Evolutionary conservation across 2,329 filamentous ascomycete genomes (phyloP), one percentile per base, ranked within the genome.

Genomic region (Fusarium devonianum): DNA sequence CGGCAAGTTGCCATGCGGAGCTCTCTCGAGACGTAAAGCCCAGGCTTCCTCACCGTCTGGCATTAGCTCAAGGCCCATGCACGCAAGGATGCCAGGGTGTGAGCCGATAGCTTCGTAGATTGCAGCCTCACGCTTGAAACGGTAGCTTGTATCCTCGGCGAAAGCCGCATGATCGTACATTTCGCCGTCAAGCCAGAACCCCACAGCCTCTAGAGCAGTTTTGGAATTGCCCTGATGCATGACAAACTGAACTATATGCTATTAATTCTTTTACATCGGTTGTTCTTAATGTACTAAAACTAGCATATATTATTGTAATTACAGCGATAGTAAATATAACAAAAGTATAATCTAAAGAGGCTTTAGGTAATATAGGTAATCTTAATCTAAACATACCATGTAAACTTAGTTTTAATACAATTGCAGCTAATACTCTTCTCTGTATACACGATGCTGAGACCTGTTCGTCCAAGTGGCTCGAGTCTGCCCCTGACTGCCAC

Each of bases 401-500:
- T n/a, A n/a, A n/a, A n/a, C n/a, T n/a, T n/a, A n/a, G n/a, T n/a
- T n/a, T n/a, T n/a, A n/a, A n/a, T n/a, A n/a, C n/a, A n/a, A n/a
- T n/a, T n/a, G n/a, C n/a, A n/a, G n/a, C n/a, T n/a, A n/a, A n/a
- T n/a, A n/a, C n/a, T n/a, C n/a, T 47, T 47, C 5, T 47, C 43
- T 10, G 43, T 18, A 35, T 47, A 47, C 5, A 40, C 21, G 11
- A 40, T 40, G 29, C 43, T 47, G 35, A 47, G 43, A 22, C 13
- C 43, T 28, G 35, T 47, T 40, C 43, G 43, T 11, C 43, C 34
- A 5, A 47, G 22, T 10, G 35, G 43, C 35, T 47, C 43, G 3
- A 47, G 43, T 33, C 43, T 47, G 14, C 35, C 43, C 8, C 22
- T 47, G 16, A 47, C 40, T 1, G 43, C 43, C n/a, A 16, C 28